These are phyloP conservation scores for Colletotrichum truncatum DNA, from an alignment of 2,329 filamentous ascomycete species.

Conservation along the genomic window DNA sequence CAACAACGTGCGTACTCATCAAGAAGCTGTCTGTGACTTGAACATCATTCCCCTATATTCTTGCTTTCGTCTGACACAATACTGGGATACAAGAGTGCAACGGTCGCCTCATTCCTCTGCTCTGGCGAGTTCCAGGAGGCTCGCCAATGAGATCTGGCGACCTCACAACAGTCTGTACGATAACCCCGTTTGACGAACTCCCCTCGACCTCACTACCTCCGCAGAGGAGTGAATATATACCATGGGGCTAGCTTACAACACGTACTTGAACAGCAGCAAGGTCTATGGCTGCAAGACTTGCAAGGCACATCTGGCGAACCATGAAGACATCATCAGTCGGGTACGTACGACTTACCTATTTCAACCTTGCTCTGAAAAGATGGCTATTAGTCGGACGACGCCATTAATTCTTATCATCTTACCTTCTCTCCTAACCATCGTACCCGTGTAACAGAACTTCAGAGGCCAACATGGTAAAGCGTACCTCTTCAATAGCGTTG, in stretches of 20 bases:
- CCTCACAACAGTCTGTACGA: neutral
- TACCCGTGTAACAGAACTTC: constrained; percentile 77
- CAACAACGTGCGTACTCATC: neutral
- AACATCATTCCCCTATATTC: neutral
- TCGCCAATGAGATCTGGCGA: neutral
- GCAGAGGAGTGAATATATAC: constrained; percentile 29
- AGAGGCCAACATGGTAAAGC: constrained; percentile 98
- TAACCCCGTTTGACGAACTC: neutral
- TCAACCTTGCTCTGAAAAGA: neutral
- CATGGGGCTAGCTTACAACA: constrained; percentile 93
- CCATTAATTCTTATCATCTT: no score
- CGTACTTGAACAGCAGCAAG: constrained; percentile 85
- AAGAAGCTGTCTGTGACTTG: neutral
- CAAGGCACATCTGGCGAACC: constrained; percentile 94
- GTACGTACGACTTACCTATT: constrained; percentile 63
- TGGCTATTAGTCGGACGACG: neutral
- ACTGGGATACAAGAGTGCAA: neutral
- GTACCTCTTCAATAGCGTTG: constrained; percentile 93
- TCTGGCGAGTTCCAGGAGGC: neutral
- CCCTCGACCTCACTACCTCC: neutral
- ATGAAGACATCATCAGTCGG: constrained; percentile 94
- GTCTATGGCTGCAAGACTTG: constrained; percentile 95
- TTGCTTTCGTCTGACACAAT: neutral
- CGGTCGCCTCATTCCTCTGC: neutral
- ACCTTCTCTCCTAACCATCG: neutral